phyloP scores from a whole-genome alignment of 148 eudicot species.

The Rhododendron kiyosumense region DNA sequence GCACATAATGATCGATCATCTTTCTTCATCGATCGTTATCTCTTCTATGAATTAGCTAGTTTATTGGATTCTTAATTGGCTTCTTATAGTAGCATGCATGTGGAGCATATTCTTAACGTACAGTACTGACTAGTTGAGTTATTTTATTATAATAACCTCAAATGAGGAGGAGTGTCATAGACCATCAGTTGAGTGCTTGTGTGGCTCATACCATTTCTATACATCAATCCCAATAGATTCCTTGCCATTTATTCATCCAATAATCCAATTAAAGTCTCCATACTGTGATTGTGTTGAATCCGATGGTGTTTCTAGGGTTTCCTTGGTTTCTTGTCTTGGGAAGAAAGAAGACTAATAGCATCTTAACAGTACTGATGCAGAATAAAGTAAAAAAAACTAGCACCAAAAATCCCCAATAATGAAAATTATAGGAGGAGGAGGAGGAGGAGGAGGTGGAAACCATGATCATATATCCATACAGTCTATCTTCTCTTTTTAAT shows the following conservation, averaged over 20 bases:
- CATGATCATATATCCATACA: no score
- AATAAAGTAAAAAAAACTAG: neutral
- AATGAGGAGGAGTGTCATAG: no score
- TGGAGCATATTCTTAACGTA: no score
- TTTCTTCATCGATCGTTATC: neutral
- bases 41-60: neutral
- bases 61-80: neutral
- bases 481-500: no score
- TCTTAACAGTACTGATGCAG: neutral
- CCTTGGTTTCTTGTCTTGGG: neutral
- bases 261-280: neutral
- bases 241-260: neutral
- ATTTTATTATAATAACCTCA: neutral
- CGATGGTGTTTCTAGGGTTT: neutral
- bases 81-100: neutral
- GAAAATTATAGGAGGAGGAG: neutral
- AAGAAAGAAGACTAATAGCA: neutral
- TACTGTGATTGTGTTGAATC: neutral
- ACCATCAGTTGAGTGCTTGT: neutral
- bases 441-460: no score
- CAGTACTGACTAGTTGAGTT: neutral
- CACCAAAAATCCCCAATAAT: neutral
- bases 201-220: neutral
- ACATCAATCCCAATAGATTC: no score
- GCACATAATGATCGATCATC: neutral